Base-by-base conservation (phyloP, 1,284 basidiomycete genomes). In the Peniophora sp. region DNA sequence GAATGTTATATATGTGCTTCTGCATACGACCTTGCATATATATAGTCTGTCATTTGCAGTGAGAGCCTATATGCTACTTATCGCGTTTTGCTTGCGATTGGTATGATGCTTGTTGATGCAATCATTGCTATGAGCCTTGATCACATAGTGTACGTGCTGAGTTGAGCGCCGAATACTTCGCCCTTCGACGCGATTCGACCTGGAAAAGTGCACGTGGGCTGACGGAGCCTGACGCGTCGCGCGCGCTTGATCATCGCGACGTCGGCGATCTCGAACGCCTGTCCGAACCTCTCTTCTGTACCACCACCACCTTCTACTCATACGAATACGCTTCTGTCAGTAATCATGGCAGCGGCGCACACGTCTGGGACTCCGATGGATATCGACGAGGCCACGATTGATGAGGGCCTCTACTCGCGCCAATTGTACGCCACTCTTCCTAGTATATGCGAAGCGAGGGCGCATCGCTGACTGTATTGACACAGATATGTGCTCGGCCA, bases 401-500 rank as follows among this genome's bases (percentile, higher is more conserved):
- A 91, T 66, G 92, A 96, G 75, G 91, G 92, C 53, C 77, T 97
- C 47, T 97, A 97, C 73, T 96, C 93, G 60, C 88, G 94, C 62
- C 94, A 97, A 75, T 75, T 97, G 93, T 95, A 67, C 78, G 91
- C 72, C 47, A 32, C 34, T 22, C 3, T 47, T 27, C 16, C 38
- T 36, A 34, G 38, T 43, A 23, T 46, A 39, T n/a, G 24, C 53
- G 50, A 50, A 36, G 50, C 12, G 27, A 5, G 27, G 27, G 27
- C 27, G 55, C 55, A 63, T 60, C 55, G 63, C 53, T 58, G 56
- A 50, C 57, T 55, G 58, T 50, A 53, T 46, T 25, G 41, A 34
- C 23, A 52, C 58, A 97, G 94, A 61, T 97, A 97, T 67, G 94
- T 97, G 14, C 82, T 97, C 19, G 94, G 94, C 27, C 92, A 97